These are phyloP conservation scores for Suillus fuscotomentosus DNA, from an alignment of 768 basidiomycete species.

Conservation along the genomic window DNA sequence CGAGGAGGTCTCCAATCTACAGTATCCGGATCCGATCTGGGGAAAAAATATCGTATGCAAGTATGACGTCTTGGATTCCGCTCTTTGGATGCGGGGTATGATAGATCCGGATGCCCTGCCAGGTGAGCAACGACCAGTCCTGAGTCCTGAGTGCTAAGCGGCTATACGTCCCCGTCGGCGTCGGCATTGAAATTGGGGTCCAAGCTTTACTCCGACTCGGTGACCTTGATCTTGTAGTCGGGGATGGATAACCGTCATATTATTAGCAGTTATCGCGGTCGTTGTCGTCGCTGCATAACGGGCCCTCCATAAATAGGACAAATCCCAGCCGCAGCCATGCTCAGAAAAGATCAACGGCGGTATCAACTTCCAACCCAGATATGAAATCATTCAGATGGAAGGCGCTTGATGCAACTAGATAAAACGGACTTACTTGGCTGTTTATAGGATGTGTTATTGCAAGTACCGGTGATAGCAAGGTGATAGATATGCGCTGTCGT, in stretches of 20 bases:
- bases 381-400: neutral
- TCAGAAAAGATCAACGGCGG: no score
- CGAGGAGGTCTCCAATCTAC: neutral
- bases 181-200: neutral
- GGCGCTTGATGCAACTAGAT: neutral
- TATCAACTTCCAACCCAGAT: neutral
- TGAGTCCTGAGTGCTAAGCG: no score
- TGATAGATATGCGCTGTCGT: neutral
- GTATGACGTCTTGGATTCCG: neutral
- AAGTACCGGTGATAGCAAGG: neutral
- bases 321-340: neutral
- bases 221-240: neutral
- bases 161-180: neutral
- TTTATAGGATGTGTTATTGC: neutral
- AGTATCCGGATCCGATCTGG: neutral
- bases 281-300: neutral
- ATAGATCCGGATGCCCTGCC: neutral
- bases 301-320: neutral
- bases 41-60: neutral
- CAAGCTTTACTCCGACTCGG: neutral
- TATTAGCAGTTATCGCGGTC: neutral
- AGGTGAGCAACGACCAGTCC: neutral
- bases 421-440: neutral
- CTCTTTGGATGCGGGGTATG: neutral
- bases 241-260: neutral